phyloP scores from a whole-genome alignment of 164 flowering plant genomes.

The Euptelea pleiosperma region DNA sequence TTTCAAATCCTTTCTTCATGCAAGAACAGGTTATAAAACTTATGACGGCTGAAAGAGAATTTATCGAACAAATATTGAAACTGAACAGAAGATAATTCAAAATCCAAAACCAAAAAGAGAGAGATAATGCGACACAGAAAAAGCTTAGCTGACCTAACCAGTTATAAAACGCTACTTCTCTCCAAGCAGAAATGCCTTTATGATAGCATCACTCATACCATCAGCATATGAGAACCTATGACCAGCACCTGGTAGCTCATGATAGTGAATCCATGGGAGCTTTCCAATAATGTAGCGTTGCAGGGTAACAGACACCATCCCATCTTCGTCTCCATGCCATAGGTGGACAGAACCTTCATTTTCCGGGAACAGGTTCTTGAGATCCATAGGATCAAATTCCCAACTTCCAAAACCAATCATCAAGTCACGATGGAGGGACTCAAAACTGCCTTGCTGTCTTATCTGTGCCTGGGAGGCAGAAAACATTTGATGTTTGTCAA shows the following conservation, averaged over 20 bases:
- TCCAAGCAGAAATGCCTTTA: conserved; percentile 16
- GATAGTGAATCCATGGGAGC: conserved; percentile 73
- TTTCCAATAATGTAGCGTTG: conserved; percentile 49
- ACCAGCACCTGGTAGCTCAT: conserved; percentile 57
- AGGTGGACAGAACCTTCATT: conserved; percentile 65
- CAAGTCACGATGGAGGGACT: conserved; percentile 52
- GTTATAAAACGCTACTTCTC: conserved; percentile 7
- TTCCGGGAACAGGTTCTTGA: conserved; percentile 57
- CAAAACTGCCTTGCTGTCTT: conserved; percentile 61
- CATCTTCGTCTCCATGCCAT: conserved; percentile 78
- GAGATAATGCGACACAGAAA: background rate
- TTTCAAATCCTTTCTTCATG: no score
- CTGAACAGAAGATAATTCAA: background rate
- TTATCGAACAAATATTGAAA: no score
- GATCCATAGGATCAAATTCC: conserved; percentile 64
- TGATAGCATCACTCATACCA: conserved; percentile 28
- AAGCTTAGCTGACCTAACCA: background rate
- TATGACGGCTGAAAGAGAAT: no score
- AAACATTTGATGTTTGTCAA: background rate
- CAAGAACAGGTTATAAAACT: no score
- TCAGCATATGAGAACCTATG: conserved; percentile 44
- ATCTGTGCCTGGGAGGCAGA: conserved; percentile 33
- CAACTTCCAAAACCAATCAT: conserved; percentile 63
- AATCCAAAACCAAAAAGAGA: background rate
- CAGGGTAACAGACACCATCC: conserved; percentile 41